Percentiles rank a stretch among this genome's conserved stretches.
These are phyloP conservation scores for Sporobolomyces pararoseus DNA, from an alignment of 768 basidiomycete genomes.

Conservation along the genomic window DNA sequence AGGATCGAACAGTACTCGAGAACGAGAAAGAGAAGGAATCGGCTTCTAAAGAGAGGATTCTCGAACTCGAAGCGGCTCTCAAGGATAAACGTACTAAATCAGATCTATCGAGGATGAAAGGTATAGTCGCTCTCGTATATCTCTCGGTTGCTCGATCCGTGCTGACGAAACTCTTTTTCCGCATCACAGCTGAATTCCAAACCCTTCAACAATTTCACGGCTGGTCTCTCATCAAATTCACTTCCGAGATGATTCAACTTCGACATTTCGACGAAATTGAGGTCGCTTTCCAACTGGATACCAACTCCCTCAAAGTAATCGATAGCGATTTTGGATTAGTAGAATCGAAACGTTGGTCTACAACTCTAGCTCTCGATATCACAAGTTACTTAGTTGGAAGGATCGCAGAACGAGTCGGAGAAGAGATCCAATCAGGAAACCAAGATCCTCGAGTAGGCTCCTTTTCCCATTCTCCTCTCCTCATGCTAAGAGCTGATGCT, in stretches of 20 bases:
- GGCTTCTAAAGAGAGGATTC: conserved; percentile 17
- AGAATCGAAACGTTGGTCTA: background rate
- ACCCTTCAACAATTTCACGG: conserved; percentile 41
- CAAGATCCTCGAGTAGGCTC: conserved; percentile 14
- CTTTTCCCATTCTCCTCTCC: background rate
- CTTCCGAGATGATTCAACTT: conserved; percentile 12
- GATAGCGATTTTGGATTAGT: background rate
- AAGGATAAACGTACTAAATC: conserved; percentile 40
- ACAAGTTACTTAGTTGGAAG: conserved; percentile 20
- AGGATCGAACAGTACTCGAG: conserved; percentile 15
- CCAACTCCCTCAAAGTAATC: background rate
- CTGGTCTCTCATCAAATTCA: conserved; percentile 37
- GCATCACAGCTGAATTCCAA: conserved; percentile 38
- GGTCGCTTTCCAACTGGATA: conserved; percentile 17
- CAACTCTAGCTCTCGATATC: conserved; percentile 14
- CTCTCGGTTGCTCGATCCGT: background rate
- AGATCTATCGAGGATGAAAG: conserved; percentile 41
- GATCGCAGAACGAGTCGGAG: conserved; percentile 1
- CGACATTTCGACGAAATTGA: conserved; percentile 36
- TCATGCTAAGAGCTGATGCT: background rate
- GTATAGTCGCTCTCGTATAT: conserved; percentile 24
- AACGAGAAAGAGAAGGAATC: conserved; percentile 11
- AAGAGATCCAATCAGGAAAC: background rate
- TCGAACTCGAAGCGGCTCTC: conserved; percentile 20
- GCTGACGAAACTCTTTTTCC: background rate